These are phyloP conservation scores for Cercospora brassicicola DNA, from an alignment of 2,329 filamentous ascomycete species.

Conservation along the genomic window DNA sequence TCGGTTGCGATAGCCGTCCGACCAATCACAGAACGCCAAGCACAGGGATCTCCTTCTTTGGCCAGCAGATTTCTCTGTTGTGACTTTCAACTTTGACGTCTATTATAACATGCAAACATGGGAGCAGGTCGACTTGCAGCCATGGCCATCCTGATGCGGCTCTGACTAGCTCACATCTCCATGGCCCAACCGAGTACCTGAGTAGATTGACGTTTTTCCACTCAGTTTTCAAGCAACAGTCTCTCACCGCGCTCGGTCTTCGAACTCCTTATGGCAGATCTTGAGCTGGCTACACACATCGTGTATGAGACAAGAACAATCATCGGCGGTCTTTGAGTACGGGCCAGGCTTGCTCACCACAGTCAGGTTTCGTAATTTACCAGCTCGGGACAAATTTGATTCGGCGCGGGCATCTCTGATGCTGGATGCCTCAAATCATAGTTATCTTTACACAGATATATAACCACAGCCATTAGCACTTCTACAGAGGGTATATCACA, in stretches of 20 bases:
- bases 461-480: constrained; percentile 1
- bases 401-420: not conserved
- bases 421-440: not conserved
- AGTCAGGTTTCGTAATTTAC: constrained; percentile 36
- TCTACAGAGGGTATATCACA: constrained; percentile 17
- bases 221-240: constrained; percentile 13
- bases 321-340: constrained; percentile 38
- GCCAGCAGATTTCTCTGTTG: constrained; percentile 2
- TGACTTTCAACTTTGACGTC: not conserved
- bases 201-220: not conserved
- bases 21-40: not conserved
- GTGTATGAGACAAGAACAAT: constrained; percentile 33
- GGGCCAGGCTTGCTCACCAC: constrained; percentile 25
- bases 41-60: not conserved
- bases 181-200: not conserved
- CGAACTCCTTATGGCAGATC: constrained; percentile 28
- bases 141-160: not conserved
- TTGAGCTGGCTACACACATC: constrained; percentile 34
- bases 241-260: constrained; percentile 38
- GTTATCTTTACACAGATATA: not conserved
- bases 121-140: not conserved
- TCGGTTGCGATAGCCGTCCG: not conserved
- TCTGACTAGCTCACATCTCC: not conserved
- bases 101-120: not conserved
- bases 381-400: constrained; percentile 29